Conservation (phyloP, 2,329 filamentous ascomycete species). For the Neoarthrinium moseri region DNA sequence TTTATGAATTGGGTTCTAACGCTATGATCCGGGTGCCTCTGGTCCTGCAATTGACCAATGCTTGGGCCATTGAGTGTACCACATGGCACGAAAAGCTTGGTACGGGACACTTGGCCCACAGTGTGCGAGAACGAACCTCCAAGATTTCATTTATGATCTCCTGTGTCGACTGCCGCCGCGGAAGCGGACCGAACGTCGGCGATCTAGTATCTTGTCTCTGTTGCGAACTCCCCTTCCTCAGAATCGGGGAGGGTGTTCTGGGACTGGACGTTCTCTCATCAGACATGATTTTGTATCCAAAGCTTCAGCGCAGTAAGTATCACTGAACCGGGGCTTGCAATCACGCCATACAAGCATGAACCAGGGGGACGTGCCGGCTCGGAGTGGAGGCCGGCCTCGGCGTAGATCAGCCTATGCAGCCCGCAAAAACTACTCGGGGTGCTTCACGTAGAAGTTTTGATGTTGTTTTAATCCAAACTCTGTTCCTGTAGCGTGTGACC, state of each 20-base stretch:
- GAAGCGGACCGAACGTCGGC: slow-evolving; percentile 1
- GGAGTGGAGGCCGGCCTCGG: background rate
- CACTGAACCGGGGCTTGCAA: background rate
- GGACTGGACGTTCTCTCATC: background rate
- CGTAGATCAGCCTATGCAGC: background rate
- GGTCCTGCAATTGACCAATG: slow-evolving; percentile 4
- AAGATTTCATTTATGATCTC: slow-evolving; percentile 45
- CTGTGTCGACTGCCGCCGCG: slow-evolving; percentile 30
- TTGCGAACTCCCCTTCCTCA: slow-evolving; percentile 16
- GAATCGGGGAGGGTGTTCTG: slow-evolving; percentile 2
- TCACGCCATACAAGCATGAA: background rate
- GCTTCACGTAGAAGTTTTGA: no score
- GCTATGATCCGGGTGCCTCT: background rate
- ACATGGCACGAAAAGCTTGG: background rate
- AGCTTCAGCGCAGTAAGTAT: background rate
- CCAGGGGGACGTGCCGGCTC: background rate
- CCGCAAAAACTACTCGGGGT: background rate
- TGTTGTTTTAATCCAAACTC: no score
- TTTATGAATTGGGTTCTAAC: background rate
- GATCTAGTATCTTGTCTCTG: slow-evolving; percentile 12
- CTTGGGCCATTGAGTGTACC: background rate
- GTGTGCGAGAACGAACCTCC: slow-evolving; percentile 35
- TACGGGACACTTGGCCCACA: background rate
- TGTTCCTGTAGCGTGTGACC: no score
- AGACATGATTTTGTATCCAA: background rate